Evolutionary conservation across 345 rosid species (phyloP).

Genomic region (Citrus unshiu): DNA sequence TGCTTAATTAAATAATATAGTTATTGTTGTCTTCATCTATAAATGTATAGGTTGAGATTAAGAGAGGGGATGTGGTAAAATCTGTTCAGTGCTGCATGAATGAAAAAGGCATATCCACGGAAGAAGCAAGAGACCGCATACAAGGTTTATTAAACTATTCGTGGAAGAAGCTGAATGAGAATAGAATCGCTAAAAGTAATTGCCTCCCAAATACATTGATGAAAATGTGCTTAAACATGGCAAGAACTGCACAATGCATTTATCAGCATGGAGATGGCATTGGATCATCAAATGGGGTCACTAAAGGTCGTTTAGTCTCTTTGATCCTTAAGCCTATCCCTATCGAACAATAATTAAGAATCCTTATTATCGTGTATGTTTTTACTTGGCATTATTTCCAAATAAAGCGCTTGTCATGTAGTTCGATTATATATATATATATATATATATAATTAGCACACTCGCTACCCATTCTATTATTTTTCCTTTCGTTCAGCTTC

Average conservation of each 20-base stretch:
- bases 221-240: constrained; percentile 8
- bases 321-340: neutral
- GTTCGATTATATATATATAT: too few relatives aligned
- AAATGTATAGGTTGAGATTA: neutral
- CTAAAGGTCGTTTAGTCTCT: neutral
- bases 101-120: neutral
- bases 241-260: constrained; percentile 4
- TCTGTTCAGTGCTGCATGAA: constrained; percentile 13
- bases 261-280: constrained; percentile 17
- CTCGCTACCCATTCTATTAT: too few relatives aligned
- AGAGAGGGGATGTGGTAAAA: constrained; percentile 16
- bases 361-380: too few relatives aligned
- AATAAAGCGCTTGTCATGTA: too few relatives aligned
- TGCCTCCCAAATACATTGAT: neutral
- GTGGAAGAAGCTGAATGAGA: constrained; percentile 14
- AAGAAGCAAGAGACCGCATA: constrained; percentile 13
- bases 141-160: neutral
- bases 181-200: neutral
- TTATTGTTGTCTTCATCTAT: too few relatives aligned
- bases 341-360: too few relatives aligned
- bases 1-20: too few relatives aligned
- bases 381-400: too few relatives aligned
- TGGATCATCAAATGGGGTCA: constrained; percentile 7
- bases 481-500: too few relatives aligned
- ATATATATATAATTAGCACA: too few relatives aligned